Evolutionary conservation across 1,139 yeast species (phyloP), one percentile per base, ranked within the genome.

Genomic region (Meyerozyma guilliermondii): DNA sequence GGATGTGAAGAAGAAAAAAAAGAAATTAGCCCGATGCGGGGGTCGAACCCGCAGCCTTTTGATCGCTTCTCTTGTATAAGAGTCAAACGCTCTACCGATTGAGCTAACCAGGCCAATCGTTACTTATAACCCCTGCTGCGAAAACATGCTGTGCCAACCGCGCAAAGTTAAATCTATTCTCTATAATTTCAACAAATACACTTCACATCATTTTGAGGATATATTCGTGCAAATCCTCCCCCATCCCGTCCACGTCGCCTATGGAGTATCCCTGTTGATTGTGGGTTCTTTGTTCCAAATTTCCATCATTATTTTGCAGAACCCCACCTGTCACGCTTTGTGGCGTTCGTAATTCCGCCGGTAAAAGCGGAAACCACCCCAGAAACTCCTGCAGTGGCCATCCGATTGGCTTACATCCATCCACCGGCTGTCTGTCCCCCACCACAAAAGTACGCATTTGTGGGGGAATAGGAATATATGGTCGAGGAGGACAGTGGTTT

Each of bases 31-130:
- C 53, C 53, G 49, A 50, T 47, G 53, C 53, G 55, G 55, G 55
- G 55, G 51, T 51, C 55, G 53, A 51, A 51, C 55, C 55, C 55
- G 55, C 55, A 51, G 48, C 55, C 55, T 51, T 51, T 50, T 50
- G 53, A 50, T 50, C 47, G 50, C 49, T 51, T 49, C 46, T 48
- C 49, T n/a, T n/a, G n/a, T 38, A 35, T 56, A 56, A 56, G 60
- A 56, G 59, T 55, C 59, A 54, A 55, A 56, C 54, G 59, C 59
- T 55, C 58, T 55, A 55, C 59, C 59, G 59, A 55, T 55, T 55
- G 59, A 54, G 60, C 59, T 55, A 56, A 55, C 58, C 59, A 55
- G 60, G 61, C 59, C 24, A 20, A 11, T 17, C 24, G 24, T 33
- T 39, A 27, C 11, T 18, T 10, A 13, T 26, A 10, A 26, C 13